Evolutionary conservation across 441 rosid genomes (phyloP).

Genomic region (Lagerstroemia fauriei): DNA sequence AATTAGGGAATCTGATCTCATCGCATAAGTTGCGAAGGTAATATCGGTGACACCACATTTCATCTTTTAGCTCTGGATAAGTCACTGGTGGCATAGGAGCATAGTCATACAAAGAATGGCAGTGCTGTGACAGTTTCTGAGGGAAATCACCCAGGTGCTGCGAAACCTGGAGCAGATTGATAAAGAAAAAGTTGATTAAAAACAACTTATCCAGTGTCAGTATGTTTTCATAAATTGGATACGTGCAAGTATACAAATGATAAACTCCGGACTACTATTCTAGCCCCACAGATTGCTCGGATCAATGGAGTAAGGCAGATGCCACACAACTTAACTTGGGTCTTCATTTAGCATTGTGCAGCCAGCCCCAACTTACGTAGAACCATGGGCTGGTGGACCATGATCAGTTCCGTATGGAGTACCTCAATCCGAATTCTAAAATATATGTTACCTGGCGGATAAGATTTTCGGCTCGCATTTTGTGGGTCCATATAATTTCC

Average conservation of each 20-base stretch:
- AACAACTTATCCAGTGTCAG: neutral
- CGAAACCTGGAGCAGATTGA: conserved; percentile 66
- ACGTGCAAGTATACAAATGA: neutral
- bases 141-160: conserved; percentile 99
- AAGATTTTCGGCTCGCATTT: conserved; percentile 98
- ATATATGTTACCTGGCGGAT: conserved; percentile 72
- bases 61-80: conserved; percentile 97
- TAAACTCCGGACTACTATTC: neutral
- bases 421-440: conserved; percentile 15
- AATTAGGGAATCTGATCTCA: conserved; percentile 91
- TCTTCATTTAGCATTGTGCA: neutral
- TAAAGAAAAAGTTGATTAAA: conserved; percentile 7
- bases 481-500: conserved; percentile 98
- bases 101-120: conserved; percentile 90
- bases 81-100: conserved; percentile 99
- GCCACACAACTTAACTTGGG: neutral
- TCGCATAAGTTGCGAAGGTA: conserved; percentile 95
- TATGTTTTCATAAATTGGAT: neutral
- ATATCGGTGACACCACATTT: conserved; percentile 99
- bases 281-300: neutral
- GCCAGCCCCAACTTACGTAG: neutral
- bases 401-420: neutral
- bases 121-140: conserved; percentile 94
- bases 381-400: neutral
- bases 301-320: neutral